Conservation (phyloP, 352 stramenopile genomes). For the Lagenidium giganteum region DNA sequence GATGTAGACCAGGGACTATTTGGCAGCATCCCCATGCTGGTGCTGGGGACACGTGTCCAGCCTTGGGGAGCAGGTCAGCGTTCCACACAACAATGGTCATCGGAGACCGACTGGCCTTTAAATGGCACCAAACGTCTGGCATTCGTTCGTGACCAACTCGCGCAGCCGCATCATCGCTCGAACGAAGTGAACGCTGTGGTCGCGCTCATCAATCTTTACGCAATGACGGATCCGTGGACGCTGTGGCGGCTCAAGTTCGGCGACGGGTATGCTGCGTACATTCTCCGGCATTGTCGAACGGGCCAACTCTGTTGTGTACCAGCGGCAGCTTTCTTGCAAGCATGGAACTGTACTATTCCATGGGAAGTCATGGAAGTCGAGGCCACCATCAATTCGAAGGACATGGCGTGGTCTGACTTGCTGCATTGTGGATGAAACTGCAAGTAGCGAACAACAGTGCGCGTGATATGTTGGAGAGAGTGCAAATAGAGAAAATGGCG, state of each 20-base stretch:
- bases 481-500: too few species aligned
- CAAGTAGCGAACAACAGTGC: too few species aligned
- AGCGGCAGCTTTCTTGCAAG: not conserved
- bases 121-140: too few species aligned
- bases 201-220: conserved; percentile 13
- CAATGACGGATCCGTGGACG: conserved; percentile 14
- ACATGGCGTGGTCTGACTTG: conserved; percentile 10
- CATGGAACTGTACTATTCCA: conserved; percentile 5
- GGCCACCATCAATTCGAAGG: conserved; percentile 3
- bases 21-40: too few species aligned
- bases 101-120: too few species aligned
- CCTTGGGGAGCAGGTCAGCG: too few species aligned
- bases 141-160: too few species aligned
- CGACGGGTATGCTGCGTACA: conserved; percentile 4
- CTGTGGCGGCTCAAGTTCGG: conserved; percentile 1
- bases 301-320: conserved; percentile 3
- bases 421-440: conserved; percentile 5
- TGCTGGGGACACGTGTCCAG: too few species aligned
- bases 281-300: conserved; percentile 1
- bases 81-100: too few species aligned
- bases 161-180: too few species aligned
- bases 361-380: conserved; percentile 5
- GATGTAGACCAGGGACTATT: too few species aligned
- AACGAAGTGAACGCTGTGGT: conserved; percentile 3
- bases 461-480: too few species aligned